phyloP scores from a whole-genome alignment of 2,329 filamentous ascomycete genomes.

The Chaetomiaceae sp. region DNA sequence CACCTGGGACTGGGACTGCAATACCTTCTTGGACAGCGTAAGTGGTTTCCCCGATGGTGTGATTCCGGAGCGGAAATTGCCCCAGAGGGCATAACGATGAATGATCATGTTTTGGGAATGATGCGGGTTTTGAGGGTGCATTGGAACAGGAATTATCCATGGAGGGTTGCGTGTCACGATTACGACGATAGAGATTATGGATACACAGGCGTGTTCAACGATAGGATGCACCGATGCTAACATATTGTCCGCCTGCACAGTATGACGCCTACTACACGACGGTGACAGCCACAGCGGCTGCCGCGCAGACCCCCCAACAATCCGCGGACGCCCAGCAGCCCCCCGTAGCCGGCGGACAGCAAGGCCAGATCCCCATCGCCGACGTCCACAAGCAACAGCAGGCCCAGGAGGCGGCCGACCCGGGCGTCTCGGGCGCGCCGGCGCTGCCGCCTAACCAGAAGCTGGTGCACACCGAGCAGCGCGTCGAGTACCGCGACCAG shows the following conservation, averaged over 20 bases:
- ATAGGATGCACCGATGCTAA: conserved; percentile 11
- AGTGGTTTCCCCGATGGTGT: conserved; percentile 45
- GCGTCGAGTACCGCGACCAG: conserved; percentile 91
- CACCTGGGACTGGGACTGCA: conserved; percentile 98
- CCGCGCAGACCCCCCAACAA: conserved; percentile 24
- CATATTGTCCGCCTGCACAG: conserved; percentile 29
- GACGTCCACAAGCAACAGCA: conserved; percentile 27
- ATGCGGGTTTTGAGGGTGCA: not conserved
- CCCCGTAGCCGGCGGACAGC: conserved; percentile 23
- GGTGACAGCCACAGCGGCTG: conserved; percentile 25
- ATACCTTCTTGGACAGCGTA: conserved; percentile 82
- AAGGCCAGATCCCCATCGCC: conserved; percentile 29
- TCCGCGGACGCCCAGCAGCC: conserved; percentile 20
- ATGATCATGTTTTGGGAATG: not conserved
- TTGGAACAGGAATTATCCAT: not conserved
- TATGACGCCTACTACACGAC: conserved; percentile 45
- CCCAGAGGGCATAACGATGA: conserved; percentile 23
- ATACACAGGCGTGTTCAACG: not conserved
- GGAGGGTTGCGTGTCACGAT: not conserved
- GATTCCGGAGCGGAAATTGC: conserved; percentile 36
- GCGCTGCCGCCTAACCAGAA: conserved; percentile 44
- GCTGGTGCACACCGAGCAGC: conserved; percentile 63
- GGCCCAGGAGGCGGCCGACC: conserved; percentile 25
- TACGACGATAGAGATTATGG: conserved; percentile 3
- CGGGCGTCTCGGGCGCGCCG: conserved; percentile 46